Evolutionary conservation across 768 basidiomycete genomes (phyloP), one percentile per base, ranked within the genome.

Genomic region (Russula emetica): DNA sequence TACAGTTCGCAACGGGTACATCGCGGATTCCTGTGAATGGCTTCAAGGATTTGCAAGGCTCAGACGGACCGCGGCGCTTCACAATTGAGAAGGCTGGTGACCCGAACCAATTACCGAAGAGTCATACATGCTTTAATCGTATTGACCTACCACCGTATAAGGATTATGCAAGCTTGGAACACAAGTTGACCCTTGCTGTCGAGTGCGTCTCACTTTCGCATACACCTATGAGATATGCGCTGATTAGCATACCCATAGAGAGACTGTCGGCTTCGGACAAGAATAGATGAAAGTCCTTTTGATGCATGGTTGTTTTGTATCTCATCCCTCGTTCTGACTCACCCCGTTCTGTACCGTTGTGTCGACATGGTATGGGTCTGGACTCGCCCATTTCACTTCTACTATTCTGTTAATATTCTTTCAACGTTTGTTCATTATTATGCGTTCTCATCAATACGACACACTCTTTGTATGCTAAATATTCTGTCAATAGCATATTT

Each of bases 61-160:
- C 94, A 3, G 97, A 99, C 74, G 97, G 96, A 11, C 96, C 95
- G 26, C 80, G 96, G 55, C 83, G 96, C 53, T 99, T 99, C 76
- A 99, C 97, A 9, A 98, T 99, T 72, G 97, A 99, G 76, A 98
- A 98, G 78, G 91, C 93, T 40, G 97, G 97, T 30, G 97, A 99
- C 71, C 92, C 94, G 24, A 90, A 90, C 26, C 94, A 97, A 74
- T 76, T 99, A 71, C 97, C 97, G 1, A 99, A 98, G 86, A 92
- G 89, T 74, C 90, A 92, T 72, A 91, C 90, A 1, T 98, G 97
- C 79, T 99, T 99, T 84, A 98, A 90, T 69, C 82, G 92, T 50
- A 94, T 96, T 70, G 97, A 99, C 77, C 76, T 99, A 60, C 97
- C 97, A n/a, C 92, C 94, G 14, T 99, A 99, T 75, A 95, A 93